Evolutionary conservation across 2,329 filamentous ascomycete species (phyloP), one percentile per base, ranked within the genome.

Genomic region (Clarireedia monteithiana): DNA sequence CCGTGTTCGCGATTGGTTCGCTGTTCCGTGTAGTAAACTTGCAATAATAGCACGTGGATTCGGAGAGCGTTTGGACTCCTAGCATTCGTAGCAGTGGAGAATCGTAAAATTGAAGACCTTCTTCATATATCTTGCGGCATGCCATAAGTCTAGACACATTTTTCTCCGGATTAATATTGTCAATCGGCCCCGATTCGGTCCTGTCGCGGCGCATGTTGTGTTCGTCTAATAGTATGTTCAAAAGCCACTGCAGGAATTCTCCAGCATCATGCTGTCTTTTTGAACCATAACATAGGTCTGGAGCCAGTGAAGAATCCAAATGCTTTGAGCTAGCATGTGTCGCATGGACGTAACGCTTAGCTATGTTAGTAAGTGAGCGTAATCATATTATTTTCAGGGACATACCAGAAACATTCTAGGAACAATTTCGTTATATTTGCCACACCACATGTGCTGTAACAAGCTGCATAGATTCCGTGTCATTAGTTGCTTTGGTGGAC

Each of bases 381-480:
- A 12, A 50, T 9, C 9, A 12, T 44, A 12, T 39, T 5, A 12
- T 24, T 45, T 27, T 53, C 5, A 10, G 42, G 34, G 51, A 15
- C 34, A 36, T 38, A 85, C 83, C 76, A 82, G 77, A 20, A 85
- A 69, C 23, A 79, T 83, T 54, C 76, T 73, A 17, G 80, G 74
- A 58, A 77, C 77, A 70, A 85, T 55, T 48, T 60, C 66, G 15
- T 64, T 60, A 47, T 69, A 69, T 50, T 67, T 62, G 14, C 68
- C 67, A 49, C 57, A 58, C 66, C 67, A 69, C 48, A 70, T 47
- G 55, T 79, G 20, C 66, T 67, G 44, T 69, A 85, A 77, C 36
- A 85, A 66, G 60, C 80, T 83, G 23, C 78, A 77, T 55, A 87
- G 69, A 54, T 82, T 82, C 56, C 78, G 78, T 38, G 77, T 75